A percentile compares a stretch with the other conserved stretches of the same genome.
phyloP scores from a whole-genome alignment of 2,329 filamentous ascomycete species.

The Lecanicillium sp. region DNA sequence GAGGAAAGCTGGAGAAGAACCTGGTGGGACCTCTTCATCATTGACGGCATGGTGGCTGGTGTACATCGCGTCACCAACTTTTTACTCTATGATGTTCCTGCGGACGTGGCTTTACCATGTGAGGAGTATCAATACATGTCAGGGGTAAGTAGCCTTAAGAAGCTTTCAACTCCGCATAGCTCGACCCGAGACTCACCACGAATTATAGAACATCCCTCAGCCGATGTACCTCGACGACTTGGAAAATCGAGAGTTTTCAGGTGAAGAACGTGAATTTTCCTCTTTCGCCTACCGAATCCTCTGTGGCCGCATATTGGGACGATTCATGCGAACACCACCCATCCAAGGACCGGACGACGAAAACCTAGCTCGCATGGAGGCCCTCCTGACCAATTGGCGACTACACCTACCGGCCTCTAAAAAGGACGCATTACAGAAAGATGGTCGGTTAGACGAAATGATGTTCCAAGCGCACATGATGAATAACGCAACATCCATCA shows the following conservation, averaged over 20 bases:
- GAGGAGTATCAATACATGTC: constrained; percentile 66
- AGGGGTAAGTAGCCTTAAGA: constrained; percentile 35
- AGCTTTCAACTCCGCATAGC: neutral
- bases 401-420: constrained; percentile 70
- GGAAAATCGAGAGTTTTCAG: constrained; percentile 65
- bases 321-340: constrained; percentile 55
- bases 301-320: constrained; percentile 68
- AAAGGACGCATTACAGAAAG: constrained; percentile 57
- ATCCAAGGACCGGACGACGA: constrained; percentile 45
- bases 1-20: constrained; percentile 83
- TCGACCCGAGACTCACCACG: constrained; percentile 5
- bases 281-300: constrained; percentile 82
- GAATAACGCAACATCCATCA: constrained; percentile 54
- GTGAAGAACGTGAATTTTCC: constrained; percentile 63
- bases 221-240: constrained; percentile 64
- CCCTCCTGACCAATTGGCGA: constrained; percentile 61
- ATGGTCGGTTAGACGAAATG: constrained; percentile 75
- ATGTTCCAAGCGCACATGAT: constrained; percentile 90
- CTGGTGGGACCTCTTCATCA: constrained; percentile 81
- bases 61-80: constrained; percentile 67
- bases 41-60: constrained; percentile 77
- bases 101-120: constrained; percentile 68
- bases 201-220: constrained; percentile 42
- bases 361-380: constrained; percentile 42
- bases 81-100: constrained; percentile 55